phyloP scores from a whole-genome alignment of 2,329 filamentous ascomycete genomes.

The Cladorrhinum sp. region DNA sequence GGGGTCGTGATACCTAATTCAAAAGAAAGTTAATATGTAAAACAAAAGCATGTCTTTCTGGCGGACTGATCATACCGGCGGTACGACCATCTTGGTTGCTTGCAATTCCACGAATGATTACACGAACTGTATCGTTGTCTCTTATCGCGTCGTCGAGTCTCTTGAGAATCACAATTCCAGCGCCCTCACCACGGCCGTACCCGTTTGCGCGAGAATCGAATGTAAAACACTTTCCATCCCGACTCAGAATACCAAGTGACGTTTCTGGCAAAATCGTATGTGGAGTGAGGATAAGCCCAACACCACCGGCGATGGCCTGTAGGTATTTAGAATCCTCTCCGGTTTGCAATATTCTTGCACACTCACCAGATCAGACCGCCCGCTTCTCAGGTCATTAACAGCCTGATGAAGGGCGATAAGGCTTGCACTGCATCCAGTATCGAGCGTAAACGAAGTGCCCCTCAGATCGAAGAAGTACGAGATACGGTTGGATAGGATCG shows the following conservation, averaged over 20 bases:
- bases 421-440: slow-evolving; percentile 24
- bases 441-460: slow-evolving; percentile 17
- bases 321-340: not conserved
- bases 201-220: slow-evolving; percentile 38
- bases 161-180: slow-evolving; percentile 44
- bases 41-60: no score
- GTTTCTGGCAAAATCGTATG: slow-evolving; percentile 25
- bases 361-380: slow-evolving; percentile 26
- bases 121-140: slow-evolving; percentile 36
- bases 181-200: slow-evolving; percentile 50
- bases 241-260: not conserved
- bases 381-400: slow-evolving; percentile 16
- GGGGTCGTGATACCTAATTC: slow-evolving; percentile 29
- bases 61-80: slow-evolving; percentile 9
- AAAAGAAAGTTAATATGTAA: not conserved
- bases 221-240: slow-evolving; percentile 7
- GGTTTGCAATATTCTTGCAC: not conserved
- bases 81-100: slow-evolving; percentile 19
- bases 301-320: slow-evolving; percentile 26
- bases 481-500: slow-evolving; percentile 30
- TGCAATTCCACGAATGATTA: slow-evolving; percentile 33
- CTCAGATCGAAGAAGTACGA: slow-evolving; percentile 25
- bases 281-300: slow-evolving; percentile 25
- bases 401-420: slow-evolving; percentile 17
- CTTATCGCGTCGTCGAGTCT: slow-evolving; percentile 36